Conservation (phyloP, 768 basidiomycete species). For the Boletales sp. region DNA sequence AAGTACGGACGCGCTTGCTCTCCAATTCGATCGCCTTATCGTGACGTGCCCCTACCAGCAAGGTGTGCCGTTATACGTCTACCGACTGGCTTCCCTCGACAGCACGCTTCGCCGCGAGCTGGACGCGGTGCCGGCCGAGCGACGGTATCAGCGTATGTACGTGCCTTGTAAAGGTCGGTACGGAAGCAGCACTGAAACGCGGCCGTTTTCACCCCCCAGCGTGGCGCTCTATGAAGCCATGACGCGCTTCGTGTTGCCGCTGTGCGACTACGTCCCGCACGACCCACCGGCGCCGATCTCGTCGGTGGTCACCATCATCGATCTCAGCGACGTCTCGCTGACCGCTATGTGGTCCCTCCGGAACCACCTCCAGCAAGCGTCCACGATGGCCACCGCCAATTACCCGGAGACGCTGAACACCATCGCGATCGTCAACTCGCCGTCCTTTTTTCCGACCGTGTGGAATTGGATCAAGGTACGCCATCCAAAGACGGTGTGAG, state of each 20-base stretch:
- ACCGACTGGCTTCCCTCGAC: constrained; percentile 60
- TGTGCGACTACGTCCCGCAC: constrained; percentile 62
- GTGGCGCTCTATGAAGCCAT: constrained; percentile 66
- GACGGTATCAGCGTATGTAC: constrained; percentile 70
- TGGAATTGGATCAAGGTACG: constrained; percentile 82
- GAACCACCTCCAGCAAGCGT: constrained; percentile 71
- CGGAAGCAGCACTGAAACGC: no score
- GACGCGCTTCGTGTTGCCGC: constrained; percentile 57
- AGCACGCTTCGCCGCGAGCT: constrained; percentile 55
- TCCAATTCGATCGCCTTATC: not conserved
- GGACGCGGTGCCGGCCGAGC: constrained; percentile 46
- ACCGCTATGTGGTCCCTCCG: constrained; percentile 67
- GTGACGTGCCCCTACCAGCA: constrained; percentile 34
- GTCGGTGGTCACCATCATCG: constrained; percentile 65
- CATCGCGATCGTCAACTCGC: constrained; percentile 73
- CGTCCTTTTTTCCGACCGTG: constrained; percentile 76
- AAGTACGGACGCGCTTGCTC: constrained; percentile 39
- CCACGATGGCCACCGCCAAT: constrained; percentile 69
- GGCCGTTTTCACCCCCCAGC: constrained; percentile 31
- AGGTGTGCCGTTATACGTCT: constrained; percentile 76
- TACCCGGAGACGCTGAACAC: constrained; percentile 76
- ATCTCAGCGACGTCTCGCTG: constrained; percentile 62
- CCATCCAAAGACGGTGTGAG: not conserved
- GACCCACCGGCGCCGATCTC: constrained; percentile 51
- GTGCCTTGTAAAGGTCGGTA: constrained; percentile 20